These are phyloP conservation scores for Emericellopsis cladophorae DNA, from an alignment of 2,329 filamentous ascomycete genomes.

Conservation along the genomic window DNA sequence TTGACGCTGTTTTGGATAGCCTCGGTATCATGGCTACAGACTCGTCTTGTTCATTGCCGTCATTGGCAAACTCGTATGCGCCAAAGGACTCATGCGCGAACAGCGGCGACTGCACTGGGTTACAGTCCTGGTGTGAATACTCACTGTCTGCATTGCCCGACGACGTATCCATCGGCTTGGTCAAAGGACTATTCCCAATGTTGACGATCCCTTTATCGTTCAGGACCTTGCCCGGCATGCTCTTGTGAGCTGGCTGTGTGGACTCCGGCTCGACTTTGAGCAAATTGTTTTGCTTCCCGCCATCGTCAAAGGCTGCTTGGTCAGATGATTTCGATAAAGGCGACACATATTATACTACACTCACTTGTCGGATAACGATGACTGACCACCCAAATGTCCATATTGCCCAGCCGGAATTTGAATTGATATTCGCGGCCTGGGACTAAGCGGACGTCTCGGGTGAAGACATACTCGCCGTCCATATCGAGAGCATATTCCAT, in stretches of 20 bases:
- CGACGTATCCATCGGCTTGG: conserved; percentile 25
- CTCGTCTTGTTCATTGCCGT: conserved; percentile 14
- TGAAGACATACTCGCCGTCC: conserved; percentile 45
- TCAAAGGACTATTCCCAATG: conserved; percentile 11
- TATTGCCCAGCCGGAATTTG: conserved; percentile 57
- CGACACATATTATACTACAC: background rate
- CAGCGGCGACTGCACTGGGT: conserved; percentile 21
- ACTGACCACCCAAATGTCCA: conserved; percentile 60
- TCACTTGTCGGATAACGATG: conserved; percentile 30
- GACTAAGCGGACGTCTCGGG: conserved; percentile 38
- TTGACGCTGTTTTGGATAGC: conserved; percentile 1
- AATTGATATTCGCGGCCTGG: conserved; percentile 54
- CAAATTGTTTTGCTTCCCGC: conserved; percentile 36
- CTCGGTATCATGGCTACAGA: conserved; percentile 1
- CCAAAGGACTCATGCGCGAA: conserved; percentile 35
- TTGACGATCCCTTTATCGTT: conserved; percentile 1
- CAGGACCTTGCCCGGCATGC: conserved; percentile 1
- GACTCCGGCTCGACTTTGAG: conserved; percentile 12
- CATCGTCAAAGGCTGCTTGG: conserved; percentile 16
- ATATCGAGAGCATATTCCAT: conserved; percentile 43
- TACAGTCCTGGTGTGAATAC: conserved; percentile 2
- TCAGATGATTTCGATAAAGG: no score
- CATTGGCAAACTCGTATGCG: conserved; percentile 20
- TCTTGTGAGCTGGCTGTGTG: background rate
- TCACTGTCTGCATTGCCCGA: no score